Evolutionary conservation across 768 basidiomycete genomes (phyloP), one percentile per base, ranked within the genome.

Genomic region (Pholiota conissans): DNA sequence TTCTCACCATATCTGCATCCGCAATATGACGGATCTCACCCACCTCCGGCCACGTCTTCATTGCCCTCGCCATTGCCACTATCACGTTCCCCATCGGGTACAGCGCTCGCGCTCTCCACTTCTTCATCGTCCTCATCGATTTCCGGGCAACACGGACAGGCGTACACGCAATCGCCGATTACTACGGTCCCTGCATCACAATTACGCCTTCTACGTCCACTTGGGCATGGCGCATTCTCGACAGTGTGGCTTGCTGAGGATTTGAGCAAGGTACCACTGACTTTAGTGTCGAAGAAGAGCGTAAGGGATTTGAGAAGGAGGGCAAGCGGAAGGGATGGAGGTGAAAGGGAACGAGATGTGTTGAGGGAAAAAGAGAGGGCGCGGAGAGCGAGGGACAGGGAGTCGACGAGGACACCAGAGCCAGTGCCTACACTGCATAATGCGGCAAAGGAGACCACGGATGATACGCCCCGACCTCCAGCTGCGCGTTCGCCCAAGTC

Each of bases 171-270:
- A 30, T 20, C 47, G 5, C 34, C 49, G 10, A 30, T 22, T 9
- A 20, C 47, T 14, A 47, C 51, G 18, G 40, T 50, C 2, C 40
- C 50, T 54, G 61, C 64, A 2, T 67, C 74, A n/a, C 69, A 76
- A 16, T 73, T 86, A 16, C 74, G 74, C 20, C 80, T 91, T 7
- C 62, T 83, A 28, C 76, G 75, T 1, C 71, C 76, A 3, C 77
- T 93, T 2, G 90, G 90, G 20, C 80, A 84, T 32, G 90, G 90
- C 39, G 82, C 89, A 1, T 93, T 93, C 69, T 86, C 84, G 47
- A 79, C 79, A 48, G 90, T 93, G 13, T 91, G 89, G 87, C 79
- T 90, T 6, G 89, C 87, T 2, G 76, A 80, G 45, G 82, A 83
- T 62, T 70, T 81, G 8, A 80, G 79, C 11, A 70, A 69, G 9